A percentile compares a stretch with the other conserved stretches of the same genome.
Conservation (phyloP, 768 basidiomycete genomes). For the Mrakia frigida region DNA sequence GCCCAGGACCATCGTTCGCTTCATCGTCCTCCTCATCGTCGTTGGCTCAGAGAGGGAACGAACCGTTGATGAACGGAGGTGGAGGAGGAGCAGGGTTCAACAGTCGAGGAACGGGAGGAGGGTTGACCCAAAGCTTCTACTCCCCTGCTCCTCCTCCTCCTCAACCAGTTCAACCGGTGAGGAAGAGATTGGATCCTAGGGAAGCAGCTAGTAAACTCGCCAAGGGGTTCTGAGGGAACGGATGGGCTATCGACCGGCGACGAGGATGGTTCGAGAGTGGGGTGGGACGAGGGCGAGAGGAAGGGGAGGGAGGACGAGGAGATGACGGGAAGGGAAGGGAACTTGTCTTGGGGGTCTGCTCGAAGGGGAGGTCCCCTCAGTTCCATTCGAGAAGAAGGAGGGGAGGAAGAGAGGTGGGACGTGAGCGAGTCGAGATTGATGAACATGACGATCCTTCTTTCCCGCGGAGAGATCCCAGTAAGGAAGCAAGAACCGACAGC, state of each 20-base stretch:
- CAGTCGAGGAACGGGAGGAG: slow-evolving; percentile 5
- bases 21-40: neutral
- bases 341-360: no score
- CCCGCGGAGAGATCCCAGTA: no score
- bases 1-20: neutral
- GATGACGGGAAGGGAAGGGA: neutral
- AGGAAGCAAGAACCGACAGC: no score
- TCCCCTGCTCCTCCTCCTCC: slow-evolving; percentile 16
- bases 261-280: neutral
- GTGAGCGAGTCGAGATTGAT: no score
- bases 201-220: slow-evolving; percentile 70
- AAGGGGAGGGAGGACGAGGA: neutral
- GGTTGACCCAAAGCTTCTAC: slow-evolving; percentile 35
- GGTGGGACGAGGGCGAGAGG: neutral
- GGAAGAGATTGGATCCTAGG: slow-evolving; percentile 72
- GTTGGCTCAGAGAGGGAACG: neutral
- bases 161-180: slow-evolving; percentile 29
- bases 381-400: no score
- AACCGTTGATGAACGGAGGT: neutral
- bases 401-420: no score
- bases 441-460: no score
- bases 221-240: slow-evolving; percentile 24
- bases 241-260: neutral
- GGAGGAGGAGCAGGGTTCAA: neutral
- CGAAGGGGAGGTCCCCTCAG: no score